Conservation (phyloP, 805 yeast genomes). For the Hemisphaericaspora nanyangensis region DNA sequence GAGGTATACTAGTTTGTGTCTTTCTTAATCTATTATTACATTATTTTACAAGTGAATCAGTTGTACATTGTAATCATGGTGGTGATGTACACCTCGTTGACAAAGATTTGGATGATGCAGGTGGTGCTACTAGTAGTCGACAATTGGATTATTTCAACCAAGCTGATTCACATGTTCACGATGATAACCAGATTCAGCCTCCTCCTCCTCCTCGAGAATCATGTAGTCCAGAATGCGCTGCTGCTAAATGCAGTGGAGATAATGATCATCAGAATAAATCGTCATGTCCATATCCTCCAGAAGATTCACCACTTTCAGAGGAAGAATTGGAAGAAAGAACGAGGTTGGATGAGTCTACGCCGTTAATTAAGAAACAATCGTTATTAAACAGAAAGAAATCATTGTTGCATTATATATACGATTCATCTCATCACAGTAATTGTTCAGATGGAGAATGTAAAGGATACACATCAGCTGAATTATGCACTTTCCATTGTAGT, state of each 20-base stretch:
- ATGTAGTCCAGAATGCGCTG: conserved; percentile 12
- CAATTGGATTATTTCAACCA: background rate
- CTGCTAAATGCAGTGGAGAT: conserved; percentile 13
- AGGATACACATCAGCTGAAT: conserved; percentile 44
- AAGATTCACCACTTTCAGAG: background rate
- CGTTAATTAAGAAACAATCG: conserved; percentile 9
- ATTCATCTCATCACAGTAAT: conserved; percentile 4
- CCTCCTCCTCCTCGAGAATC: background rate
- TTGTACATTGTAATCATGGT: conserved; percentile 82
- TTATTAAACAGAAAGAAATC: conserved; percentile 15
- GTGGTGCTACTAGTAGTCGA: background rate
- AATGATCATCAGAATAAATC: conserved; percentile 4
- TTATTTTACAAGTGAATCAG: conserved; percentile 69
- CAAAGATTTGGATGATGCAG: conserved; percentile 1
- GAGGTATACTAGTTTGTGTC: conserved; percentile 62
- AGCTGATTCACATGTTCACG: conserved; percentile 11
- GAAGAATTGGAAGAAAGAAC: conserved; percentile 1
- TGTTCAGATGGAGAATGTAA: conserved; percentile 42
- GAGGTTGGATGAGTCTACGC: conserved; percentile 21
- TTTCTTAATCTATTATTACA: conserved; percentile 65
- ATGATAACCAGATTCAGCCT: conserved; percentile 5
- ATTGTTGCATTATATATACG: conserved; percentile 21
- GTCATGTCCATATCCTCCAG: background rate
- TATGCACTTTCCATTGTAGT: conserved; percentile 14
- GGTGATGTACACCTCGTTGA: conserved; percentile 18